Percentiles rank a stretch among this genome's conserved stretches.
These are phyloP conservation scores for Leishmania aethiopica DNA, from an alignment of 208 protist genomes.

Conservation along the genomic window DNA sequence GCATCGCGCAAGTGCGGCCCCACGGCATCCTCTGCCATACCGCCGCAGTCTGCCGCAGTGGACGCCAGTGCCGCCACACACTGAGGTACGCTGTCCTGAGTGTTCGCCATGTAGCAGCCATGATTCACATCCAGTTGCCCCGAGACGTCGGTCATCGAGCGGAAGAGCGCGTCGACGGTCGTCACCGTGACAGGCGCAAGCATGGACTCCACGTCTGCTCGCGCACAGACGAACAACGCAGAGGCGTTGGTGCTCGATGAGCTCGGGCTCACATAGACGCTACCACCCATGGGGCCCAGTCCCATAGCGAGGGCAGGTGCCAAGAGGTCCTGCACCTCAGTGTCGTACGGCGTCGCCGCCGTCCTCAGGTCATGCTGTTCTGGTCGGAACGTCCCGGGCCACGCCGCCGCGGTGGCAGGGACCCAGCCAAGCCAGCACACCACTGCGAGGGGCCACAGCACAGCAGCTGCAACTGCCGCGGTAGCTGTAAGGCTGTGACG, in stretches of 20 bases:
- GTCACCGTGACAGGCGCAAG: slow-evolving; percentile 21
- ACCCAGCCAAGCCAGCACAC: background rate
- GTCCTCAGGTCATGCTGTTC: background rate
- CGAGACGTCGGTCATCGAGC: background rate
- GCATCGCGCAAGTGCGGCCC: slow-evolving; percentile 14
- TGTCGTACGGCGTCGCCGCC: slow-evolving; percentile 8
- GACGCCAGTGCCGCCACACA: slow-evolving; percentile 28
- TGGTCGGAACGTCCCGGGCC: background rate
- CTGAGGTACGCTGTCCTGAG: background rate
- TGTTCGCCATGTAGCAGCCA: slow-evolving; percentile 22
- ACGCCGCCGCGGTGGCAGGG: background rate
- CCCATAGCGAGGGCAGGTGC: slow-evolving; percentile 15
- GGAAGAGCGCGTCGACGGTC: slow-evolving; percentile 18
- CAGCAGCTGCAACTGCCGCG: background rate
- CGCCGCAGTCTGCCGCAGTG: slow-evolving; percentile 24
- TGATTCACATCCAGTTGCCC: slow-evolving; percentile 25
- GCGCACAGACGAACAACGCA: slow-evolving; percentile 14
- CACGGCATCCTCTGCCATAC: slow-evolving; percentile 18
- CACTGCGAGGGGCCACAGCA: slow-evolving; percentile 4
- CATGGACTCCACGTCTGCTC: slow-evolving; percentile 4
- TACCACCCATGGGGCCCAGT: slow-evolving; percentile 23
- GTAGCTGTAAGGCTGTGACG: background rate
- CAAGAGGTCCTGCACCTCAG: slow-evolving; percentile 24
- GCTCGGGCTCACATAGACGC: slow-evolving; percentile 4
- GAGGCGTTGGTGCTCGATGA: background rate